Evolutionary conservation across 179 eudicot species (phyloP), one percentile per base, ranked within the genome.

Genomic region (Pouteria campechiana): DNA sequence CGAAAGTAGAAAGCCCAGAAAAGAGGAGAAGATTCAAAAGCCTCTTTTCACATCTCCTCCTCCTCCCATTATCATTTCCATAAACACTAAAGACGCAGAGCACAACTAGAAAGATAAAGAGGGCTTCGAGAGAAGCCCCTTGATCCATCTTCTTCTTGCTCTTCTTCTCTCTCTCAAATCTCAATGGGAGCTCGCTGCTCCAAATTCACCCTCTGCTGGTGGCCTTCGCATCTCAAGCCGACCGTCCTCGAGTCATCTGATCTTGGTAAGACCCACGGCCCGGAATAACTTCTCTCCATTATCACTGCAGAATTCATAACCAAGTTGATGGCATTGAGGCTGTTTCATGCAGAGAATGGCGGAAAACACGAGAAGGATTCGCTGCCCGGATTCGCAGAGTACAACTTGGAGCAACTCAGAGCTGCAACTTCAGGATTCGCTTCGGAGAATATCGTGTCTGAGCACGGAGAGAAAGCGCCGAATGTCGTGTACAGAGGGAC

Each of bases 381-480:
- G 29, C 38, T 65, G 52, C 81, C 87, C 18, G 17, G 53, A 32
- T 87, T 83, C 46, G 74, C 49, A 41, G 94, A 77, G 68, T 79
- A 59, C 56, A 77, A 78, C 22, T 61, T 78, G 70, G 90, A 83
- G 46, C 74, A 76, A 58, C 72, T 83, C 13, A 80, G 63, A 52
- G 52, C 64, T 41, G 92, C 82, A 3, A 63, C 87, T 41, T 68
- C 73, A 43, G 92, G 92, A 31, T 88, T 83, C 60, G 60, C 74
- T 4, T 57, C 66, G 25, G 88, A 88, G 7, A 75, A 75, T 54
- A 83, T 88, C 61, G 92, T 88, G 12, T 88, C 94, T 25, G 94
- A 79, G 35, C 96, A 83, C 54, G 94, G 97, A 13, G 94, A 81
- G 48, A 88, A 88, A 54, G 94, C 97, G 32, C 97, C 94, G 6